Evolutionary conservation across 345 rosid genomes (phyloP), one percentile per base, ranked within the genome.

Genomic region (Luvunga scandens): DNA sequence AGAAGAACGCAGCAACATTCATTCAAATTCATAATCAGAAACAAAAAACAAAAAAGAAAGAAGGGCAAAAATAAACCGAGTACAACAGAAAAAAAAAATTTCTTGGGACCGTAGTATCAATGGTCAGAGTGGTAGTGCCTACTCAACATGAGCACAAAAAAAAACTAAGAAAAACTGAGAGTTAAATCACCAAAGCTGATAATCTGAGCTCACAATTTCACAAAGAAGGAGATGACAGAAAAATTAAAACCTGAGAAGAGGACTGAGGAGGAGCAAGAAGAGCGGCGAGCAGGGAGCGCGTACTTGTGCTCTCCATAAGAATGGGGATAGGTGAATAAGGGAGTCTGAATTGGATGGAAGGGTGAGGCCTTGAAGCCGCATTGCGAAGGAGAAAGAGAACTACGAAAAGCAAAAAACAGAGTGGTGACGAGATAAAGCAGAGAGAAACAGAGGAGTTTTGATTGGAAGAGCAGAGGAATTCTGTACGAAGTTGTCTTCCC

Each of bases 261-360:
- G 66, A 92, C 79, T 67, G 96, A 91, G 81, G 90, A 88, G 66
- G 93, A 88, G 79, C 98, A 95, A 48, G 88, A 75, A 57, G 89
- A 74, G 83, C 91, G 91, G 61, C 87, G 87, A 19, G 98, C 88
- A 55, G 93, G 85, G 82, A 92, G 80, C 81, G 93, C 94, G 66
- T 95, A 89, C 82, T 95, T 95, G 90, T 93, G 97, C 64, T 88
- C 87, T 75, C 97, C 96, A 50, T 95, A 95, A 75, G 94, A 87
- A 56, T 86, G 62, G 77, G 97, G 97, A 76, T 90, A 95, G 4
- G 91, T 81, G 88, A 93, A 95, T 71, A 93, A 88, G 5, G 93
- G 86, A 38, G 84, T 57, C 55, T 84, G 91, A 31, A 93, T 77
- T 7, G 96, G 99, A 73, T 92, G 91, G 60, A 84, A 92, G 10